Conservation (phyloP, 768 basidiomycete species). For the Lactarius indigo region DNA sequence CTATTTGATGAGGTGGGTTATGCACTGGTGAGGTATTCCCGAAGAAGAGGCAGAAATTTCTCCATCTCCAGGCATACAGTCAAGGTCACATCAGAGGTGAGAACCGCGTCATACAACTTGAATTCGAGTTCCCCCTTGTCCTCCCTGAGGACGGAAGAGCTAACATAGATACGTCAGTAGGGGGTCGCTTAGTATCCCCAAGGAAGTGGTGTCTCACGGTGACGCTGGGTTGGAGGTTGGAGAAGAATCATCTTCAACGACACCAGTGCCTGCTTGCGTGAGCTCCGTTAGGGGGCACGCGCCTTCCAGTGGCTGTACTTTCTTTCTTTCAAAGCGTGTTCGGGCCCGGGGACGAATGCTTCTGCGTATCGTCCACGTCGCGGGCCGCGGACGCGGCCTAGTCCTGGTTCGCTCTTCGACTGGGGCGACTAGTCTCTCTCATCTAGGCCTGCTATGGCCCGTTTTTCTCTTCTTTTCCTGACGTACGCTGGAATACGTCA, state of each 20-base stretch:
- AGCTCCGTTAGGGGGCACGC: too few species aligned
- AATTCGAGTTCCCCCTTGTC: slow-evolving; percentile 38
- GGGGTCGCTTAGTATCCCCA: not conserved
- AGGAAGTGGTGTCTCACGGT: slow-evolving; percentile 27
- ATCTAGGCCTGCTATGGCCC: too few species aligned
- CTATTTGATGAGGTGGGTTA: not conserved
- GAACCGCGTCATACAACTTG: slow-evolving; percentile 70
- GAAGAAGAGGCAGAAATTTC: slow-evolving; percentile 73
- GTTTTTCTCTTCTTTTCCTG: too few species aligned
- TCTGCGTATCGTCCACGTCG: not conserved
- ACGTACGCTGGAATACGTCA: too few species aligned
- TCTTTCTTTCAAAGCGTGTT: too few species aligned
- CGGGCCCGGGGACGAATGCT: not conserved
- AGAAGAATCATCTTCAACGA: slow-evolving; percentile 6
- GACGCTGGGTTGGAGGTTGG: slow-evolving; percentile 18
- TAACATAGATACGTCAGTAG: slow-evolving; percentile 28
- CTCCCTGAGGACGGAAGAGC: slow-evolving; percentile 49
- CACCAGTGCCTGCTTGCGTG: too few species aligned
- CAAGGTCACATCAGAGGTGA: slow-evolving; percentile 16
- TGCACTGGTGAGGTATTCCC: slow-evolving; percentile 64
- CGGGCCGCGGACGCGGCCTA: not conserved
- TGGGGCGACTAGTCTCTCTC: too few species aligned
- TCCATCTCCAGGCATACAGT: slow-evolving; percentile 60
- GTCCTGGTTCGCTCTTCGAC: too few species aligned
- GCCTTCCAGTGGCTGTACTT: too few species aligned